phyloP scores from a whole-genome alignment of 2,329 filamentous ascomycete genomes.

The Arthrobotrys conoides region DNA sequence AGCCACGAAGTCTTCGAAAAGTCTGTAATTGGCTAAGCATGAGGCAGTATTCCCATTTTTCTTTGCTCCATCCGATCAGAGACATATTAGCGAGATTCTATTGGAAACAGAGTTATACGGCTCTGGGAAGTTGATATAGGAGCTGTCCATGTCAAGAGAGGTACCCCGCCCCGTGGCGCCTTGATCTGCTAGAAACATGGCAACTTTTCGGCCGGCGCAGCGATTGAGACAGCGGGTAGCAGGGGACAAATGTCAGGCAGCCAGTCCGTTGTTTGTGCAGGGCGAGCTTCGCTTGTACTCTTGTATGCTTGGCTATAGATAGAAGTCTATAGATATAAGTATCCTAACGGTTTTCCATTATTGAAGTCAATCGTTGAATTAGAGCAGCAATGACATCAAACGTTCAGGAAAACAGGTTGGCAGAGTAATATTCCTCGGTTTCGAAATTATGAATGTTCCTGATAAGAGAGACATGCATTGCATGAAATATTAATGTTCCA shows the following conservation, averaged over 20 bases:
- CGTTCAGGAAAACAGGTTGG: not conserved
- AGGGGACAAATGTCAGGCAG: constrained; percentile 41
- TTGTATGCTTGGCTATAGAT: constrained; percentile 25
- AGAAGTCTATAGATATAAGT: not conserved
- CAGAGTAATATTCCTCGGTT: not conserved
- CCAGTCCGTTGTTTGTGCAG: constrained; percentile 31
- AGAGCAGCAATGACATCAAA: not conserved
- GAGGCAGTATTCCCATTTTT: constrained; percentile 13
- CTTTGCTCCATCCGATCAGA: constrained; percentile 42
- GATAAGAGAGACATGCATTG: constrained; percentile 54
- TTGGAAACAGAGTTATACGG: constrained; percentile 25
- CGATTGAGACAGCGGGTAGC: constrained; percentile 52
- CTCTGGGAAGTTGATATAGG: constrained; percentile 38
- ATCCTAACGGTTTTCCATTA: not conserved
- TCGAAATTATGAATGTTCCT: constrained; percentile 22
- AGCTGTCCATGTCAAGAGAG: not conserved
- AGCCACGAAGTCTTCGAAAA: constrained; percentile 20
- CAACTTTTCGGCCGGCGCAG: constrained; percentile 32
- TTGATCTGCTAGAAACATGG: constrained; percentile 44
- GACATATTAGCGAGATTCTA: constrained; percentile 39
- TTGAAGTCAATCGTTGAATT: not conserved
- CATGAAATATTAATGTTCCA: constrained; percentile 32
- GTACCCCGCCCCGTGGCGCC: constrained; percentile 27
- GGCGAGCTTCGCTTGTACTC: constrained; percentile 28
- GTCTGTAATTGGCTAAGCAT: constrained; percentile 16